phyloP scores from a whole-genome alignment of 331 rosid genomes.

The Rhamnella rubrinervis region DNA sequence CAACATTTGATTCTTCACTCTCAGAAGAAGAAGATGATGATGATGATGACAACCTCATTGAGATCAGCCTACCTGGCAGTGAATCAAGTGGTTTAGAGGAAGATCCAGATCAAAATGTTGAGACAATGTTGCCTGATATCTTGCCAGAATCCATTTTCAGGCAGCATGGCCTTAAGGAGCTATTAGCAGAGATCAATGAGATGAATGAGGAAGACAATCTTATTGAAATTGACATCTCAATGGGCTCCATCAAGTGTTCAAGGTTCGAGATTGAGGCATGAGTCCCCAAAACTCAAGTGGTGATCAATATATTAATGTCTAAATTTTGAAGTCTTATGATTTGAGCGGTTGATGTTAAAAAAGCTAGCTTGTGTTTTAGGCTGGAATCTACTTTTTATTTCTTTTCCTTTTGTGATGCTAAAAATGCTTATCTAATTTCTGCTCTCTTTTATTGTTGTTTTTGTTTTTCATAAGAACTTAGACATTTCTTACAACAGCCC shows the following conservation, averaged over 20 bases:
- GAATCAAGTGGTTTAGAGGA: slow-evolving; percentile 23
- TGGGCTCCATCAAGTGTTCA: slow-evolving; percentile 46
- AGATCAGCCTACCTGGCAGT: slow-evolving; percentile 49
- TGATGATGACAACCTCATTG: slow-evolving; percentile 58
- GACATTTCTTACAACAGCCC: too few relatives aligned
- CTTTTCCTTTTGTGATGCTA: not conserved
- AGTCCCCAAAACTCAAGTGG: slow-evolving; percentile 18
- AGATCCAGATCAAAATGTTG: slow-evolving; percentile 34
- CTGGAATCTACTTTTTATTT: not conserved
- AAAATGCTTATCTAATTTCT: not conserved
- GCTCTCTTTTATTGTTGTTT: not conserved
- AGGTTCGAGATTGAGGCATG: slow-evolving; percentile 39
- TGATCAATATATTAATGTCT: slow-evolving; percentile 6
- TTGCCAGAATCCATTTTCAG: slow-evolving; percentile 37
- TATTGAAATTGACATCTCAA: slow-evolving; percentile 71
- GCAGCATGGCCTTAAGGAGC: slow-evolving; percentile 40
- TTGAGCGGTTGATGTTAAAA: slow-evolving; percentile 1
- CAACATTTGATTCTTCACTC: slow-evolving; percentile 26
- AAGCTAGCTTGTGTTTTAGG: not conserved
- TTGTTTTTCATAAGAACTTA: too few relatives aligned
- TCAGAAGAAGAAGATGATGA: slow-evolving; percentile 39
- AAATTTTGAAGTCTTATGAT: slow-evolving; percentile 18
- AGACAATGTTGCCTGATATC: slow-evolving; percentile 32
- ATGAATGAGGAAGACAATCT: slow-evolving; percentile 70
- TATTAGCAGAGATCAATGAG: slow-evolving; percentile 55